Evolutionary conservation across 164 flowering plant species (phyloP).

Genomic region (Dillenia suffruticosa): DNA sequence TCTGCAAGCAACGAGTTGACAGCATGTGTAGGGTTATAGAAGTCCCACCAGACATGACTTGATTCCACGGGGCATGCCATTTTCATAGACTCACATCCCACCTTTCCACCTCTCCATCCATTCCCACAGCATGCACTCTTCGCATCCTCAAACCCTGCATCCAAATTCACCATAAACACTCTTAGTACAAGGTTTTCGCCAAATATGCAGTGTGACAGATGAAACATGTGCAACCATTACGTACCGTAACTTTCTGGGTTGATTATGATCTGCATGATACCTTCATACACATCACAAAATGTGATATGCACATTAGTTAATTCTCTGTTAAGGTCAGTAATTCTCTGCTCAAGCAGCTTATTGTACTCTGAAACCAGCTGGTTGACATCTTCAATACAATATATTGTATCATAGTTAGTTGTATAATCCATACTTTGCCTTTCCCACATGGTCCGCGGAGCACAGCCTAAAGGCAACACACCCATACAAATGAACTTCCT

Average conservation of each 20-base stretch:
- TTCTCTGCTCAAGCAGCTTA: slow-evolving; percentile 27
- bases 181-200: not conserved
- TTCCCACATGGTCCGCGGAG: slow-evolving; percentile 38
- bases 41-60: slow-evolving; percentile 68
- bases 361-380: slow-evolving; percentile 41
- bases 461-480: slow-evolving; percentile 61
- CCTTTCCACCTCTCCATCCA: slow-evolving; percentile 38
- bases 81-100: slow-evolving; percentile 46
- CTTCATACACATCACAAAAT: slow-evolving; percentile 65
- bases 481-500: slow-evolving; percentile 58
- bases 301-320: slow-evolving; percentile 35
- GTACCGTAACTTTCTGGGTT: slow-evolving; percentile 43
- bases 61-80: slow-evolving; percentile 41
- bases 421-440: slow-evolving; percentile 10
- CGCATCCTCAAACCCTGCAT: slow-evolving; percentile 51
- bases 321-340: slow-evolving; percentile 33
- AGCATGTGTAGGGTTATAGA: slow-evolving; percentile 59
- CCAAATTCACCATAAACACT: not conserved
- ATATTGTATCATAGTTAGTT: not conserved
- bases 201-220: not conserved
- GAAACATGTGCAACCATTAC: not conserved
- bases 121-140: slow-evolving; percentile 63
- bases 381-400: slow-evolving; percentile 46
- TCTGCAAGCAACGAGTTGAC: slow-evolving; percentile 57
- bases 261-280: slow-evolving; percentile 45